Conservation (phyloP, 768 basidiomycete genomes). For the Mycena chlorophos region DNA sequence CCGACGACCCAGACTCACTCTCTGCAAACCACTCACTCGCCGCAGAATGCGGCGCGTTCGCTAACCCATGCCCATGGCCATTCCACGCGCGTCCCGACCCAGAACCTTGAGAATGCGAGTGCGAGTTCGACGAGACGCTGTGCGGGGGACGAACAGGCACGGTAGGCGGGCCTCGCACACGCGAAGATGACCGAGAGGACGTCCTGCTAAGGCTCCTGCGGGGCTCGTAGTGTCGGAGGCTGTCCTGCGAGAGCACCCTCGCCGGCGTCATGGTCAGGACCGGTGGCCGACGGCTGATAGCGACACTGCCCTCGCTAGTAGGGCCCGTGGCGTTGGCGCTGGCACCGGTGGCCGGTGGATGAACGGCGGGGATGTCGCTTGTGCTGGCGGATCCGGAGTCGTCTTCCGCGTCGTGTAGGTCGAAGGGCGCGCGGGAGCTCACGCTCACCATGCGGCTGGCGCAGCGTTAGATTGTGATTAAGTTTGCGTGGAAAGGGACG, state of each 20-base stretch:
- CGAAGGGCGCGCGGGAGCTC: constrained; percentile 14
- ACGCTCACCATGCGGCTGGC: constrained; percentile 17
- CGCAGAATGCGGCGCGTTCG: not conserved
- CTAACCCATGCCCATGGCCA: not conserved
- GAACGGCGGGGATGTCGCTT: not conserved
- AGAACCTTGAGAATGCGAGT: not conserved
- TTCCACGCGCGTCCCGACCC: not conserved
- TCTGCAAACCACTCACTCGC: constrained; percentile 12
- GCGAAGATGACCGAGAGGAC: constrained; percentile 9
- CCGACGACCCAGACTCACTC: constrained; percentile 4
- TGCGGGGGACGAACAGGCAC: not conserved
- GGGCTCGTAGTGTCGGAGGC: not conserved
- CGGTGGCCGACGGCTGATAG: constrained; percentile 6
- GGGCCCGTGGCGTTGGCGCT: not conserved
- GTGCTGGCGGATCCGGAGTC: not conserved
- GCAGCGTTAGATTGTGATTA: not conserved
- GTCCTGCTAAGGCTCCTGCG: not conserved
- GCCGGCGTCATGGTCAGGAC: constrained; percentile 17
- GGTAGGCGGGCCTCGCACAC: not conserved
- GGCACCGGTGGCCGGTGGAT: not conserved
- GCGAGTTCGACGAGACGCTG: not conserved
- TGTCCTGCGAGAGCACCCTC: constrained; percentile 11
- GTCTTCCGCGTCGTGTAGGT: constrained; percentile 4
- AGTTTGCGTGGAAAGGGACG: not conserved
- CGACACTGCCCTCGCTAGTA: not conserved